phyloP scores from a whole-genome alignment of 495 filamentous ascomycete species.

The Penicillium alfredii region DNA sequence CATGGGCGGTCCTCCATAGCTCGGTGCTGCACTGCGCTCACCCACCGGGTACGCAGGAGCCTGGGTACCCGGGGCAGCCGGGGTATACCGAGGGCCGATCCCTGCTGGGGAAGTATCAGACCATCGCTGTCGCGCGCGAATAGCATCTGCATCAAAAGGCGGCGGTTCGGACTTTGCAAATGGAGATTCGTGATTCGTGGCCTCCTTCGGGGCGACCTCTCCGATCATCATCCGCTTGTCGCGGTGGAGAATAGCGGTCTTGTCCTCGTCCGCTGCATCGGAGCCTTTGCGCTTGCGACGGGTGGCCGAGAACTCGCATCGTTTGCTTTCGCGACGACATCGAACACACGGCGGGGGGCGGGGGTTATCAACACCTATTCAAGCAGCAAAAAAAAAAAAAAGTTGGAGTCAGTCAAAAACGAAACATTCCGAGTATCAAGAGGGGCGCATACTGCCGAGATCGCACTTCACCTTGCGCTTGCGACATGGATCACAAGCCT shows the following conservation, averaged over 20 bases:
- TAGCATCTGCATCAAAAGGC: slow-evolving; percentile 21
- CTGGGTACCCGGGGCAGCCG: slow-evolving; percentile 21
- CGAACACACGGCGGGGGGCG: slow-evolving; percentile 90
- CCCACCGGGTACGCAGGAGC: slow-evolving; percentile 22
- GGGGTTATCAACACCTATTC: slow-evolving; percentile 72
- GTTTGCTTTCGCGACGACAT: slow-evolving; percentile 86
- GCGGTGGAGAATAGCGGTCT: slow-evolving; percentile 44
- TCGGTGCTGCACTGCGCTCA: slow-evolving; percentile 21
- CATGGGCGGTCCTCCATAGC: slow-evolving; percentile 41
- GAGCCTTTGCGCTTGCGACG: slow-evolving; percentile 78
- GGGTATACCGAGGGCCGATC: slow-evolving; percentile 19
- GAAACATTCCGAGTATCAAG: not conserved
- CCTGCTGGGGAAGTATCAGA: slow-evolving; percentile 20
- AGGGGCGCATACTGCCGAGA: slow-evolving; percentile 56
- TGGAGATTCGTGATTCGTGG: slow-evolving; percentile 21
- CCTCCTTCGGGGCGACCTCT: slow-evolving; percentile 29
- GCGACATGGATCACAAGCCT: slow-evolving; percentile 87
- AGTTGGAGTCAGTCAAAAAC: slow-evolving; percentile 10
- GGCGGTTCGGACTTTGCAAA: slow-evolving; percentile 24
- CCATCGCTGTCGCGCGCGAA: slow-evolving; percentile 29
- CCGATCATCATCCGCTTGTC: slow-evolving; percentile 48
- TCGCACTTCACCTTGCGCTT: slow-evolving; percentile 92
- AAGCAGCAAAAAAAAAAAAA: not conserved
- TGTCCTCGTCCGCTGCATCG: slow-evolving; percentile 55
- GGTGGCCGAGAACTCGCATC: slow-evolving; percentile 96